Evolutionary conservation across 805 yeast species (phyloP).

Genomic region (Starmerella etchellsii): DNA sequence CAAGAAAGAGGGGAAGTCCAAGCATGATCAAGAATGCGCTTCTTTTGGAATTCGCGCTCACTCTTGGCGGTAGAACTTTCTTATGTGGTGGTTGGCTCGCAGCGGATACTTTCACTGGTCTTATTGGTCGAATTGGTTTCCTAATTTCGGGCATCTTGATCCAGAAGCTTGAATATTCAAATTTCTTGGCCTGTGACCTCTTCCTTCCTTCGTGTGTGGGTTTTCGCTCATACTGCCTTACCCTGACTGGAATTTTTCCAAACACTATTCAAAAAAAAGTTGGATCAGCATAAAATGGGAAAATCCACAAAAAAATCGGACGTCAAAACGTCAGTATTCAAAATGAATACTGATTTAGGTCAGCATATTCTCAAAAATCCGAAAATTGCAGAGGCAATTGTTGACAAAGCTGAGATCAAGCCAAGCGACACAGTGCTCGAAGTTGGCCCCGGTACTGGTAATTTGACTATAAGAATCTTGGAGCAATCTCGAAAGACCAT

Average conservation of each 20-base stretch:
- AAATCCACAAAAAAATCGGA: conserved; percentile 22
- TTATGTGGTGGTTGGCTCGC: conserved; percentile 1
- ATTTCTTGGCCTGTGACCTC: too few species aligned
- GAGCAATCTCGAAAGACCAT: conserved; percentile 90
- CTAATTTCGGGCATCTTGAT: neutral
- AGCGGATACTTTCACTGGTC: conserved; percentile 1
- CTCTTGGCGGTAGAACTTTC: neutral
- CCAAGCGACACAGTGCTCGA: conserved; percentile 90
- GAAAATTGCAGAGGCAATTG: conserved; percentile 93
- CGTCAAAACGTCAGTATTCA: conserved; percentile 49
- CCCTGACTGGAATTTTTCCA: neutral
- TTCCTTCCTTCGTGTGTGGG: too few species aligned
- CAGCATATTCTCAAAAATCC: conserved; percentile 97
- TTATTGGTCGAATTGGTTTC: conserved; percentile 6
- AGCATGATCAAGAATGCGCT: conserved; percentile 25
- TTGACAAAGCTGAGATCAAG: conserved; percentile 83
- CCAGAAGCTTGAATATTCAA: too few species aligned
- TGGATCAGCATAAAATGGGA: conserved; percentile 20
- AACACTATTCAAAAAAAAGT: conserved; percentile 1
- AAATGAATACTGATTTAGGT: conserved; percentile 91
- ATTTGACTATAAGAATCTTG: conserved; percentile 79
- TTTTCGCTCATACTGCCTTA: too few species aligned
- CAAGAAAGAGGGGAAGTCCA: conserved; percentile 24
- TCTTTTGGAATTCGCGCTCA: conserved; percentile 10
- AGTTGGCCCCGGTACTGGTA: conserved; percentile 99